Base-by-base conservation (phyloP, 2,329 filamentous ascomycete species). In the Colletotrichum musae region DNA sequence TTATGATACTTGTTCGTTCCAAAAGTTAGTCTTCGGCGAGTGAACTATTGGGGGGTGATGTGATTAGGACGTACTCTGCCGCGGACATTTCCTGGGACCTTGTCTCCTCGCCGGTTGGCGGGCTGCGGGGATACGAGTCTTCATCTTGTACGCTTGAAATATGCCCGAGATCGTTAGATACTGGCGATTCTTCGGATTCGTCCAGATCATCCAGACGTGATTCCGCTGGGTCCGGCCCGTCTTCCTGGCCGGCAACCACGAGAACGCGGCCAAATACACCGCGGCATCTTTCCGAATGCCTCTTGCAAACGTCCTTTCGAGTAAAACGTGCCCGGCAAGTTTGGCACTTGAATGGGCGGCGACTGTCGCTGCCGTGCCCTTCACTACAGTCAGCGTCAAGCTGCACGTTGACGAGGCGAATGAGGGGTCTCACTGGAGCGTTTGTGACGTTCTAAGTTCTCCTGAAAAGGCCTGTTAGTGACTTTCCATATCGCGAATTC, bases 361-460 rank as follows among this genome's bases (percentile, higher is more conserved):
- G 71, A n/a, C 57, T 69, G 13, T 70, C 66, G 21, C 64, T 70
- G 2, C 69, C 73, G 41, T 75, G 73, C 63, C 68, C 73, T 75
- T 15, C 5, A 12, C 21, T 5, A 15, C n/a, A 13, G 18, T 71
- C 28, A 70, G 69, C 36, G 21, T 47, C 24, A 62, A 10, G 32
- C 32, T 36, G 32, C 7, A 36, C 32, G 6, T 36, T 13, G 12
- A 12, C 53, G 51, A 6, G 32, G 15, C 10, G 21, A 21, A 48
- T 36, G 2, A 18, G 28, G 12, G 16, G 24, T 36, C 66, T 18
- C 63, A 74, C 73, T 73, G 12, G 73, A 72, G 12, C 73, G 73
- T 48, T 64, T 69, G 36, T 75, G 73, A 10, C 73, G 73, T 53
- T 65, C 71, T 48, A 73, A 24, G 32, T 74, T 75, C 65, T 73